These are phyloP conservation scores for Ascochyta clinopodiicola DNA, from an alignment of 2,329 filamentous ascomycete species.

Conservation along the genomic window DNA sequence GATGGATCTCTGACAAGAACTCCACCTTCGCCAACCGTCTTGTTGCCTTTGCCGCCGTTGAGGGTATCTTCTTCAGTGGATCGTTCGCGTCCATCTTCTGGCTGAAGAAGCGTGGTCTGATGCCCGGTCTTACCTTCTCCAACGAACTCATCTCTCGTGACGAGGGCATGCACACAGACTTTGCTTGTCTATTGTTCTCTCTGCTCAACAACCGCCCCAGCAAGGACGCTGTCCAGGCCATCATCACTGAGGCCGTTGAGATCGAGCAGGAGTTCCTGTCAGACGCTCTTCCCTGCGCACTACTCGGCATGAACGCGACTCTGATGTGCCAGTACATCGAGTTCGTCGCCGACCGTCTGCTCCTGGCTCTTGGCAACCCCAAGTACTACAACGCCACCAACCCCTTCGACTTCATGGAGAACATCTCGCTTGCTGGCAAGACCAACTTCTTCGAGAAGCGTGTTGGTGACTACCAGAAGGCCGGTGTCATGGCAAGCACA, in stretches of 20 bases:
- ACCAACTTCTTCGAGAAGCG: constrained; percentile 99
- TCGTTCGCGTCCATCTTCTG: constrained; percentile 99
- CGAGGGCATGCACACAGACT: constrained; percentile 99
- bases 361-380: constrained; percentile 89
- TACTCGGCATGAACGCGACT: constrained; percentile 96
- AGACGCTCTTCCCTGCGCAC: constrained; percentile 87
- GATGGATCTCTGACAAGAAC: constrained; percentile 92
- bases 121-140: constrained; percentile 98
- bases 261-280: constrained; percentile 99
- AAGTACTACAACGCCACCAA: constrained; percentile 94
- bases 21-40: constrained; percentile 96
- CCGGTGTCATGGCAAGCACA: constrained; percentile 94
- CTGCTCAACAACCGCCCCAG: constrained; percentile 90
- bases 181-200: constrained; percentile 96
- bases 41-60: constrained; percentile 94
- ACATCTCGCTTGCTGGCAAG: constrained; percentile 98
- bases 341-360: constrained; percentile 95
- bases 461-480: constrained; percentile 99
- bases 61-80: constrained; percentile 99
- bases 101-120: constrained; percentile 99
- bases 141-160: constrained; percentile 99
- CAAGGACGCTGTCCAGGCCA: constrained; percentile 79
- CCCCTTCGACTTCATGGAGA: constrained; percentile 99
- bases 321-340: constrained; percentile 99
- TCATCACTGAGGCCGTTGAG: constrained; percentile 90